Evolutionary conservation across 495 filamentous ascomycete genomes (phyloP), one percentile per base, ranked within the genome.

Genomic region (Aspergillus egyptiacus): DNA sequence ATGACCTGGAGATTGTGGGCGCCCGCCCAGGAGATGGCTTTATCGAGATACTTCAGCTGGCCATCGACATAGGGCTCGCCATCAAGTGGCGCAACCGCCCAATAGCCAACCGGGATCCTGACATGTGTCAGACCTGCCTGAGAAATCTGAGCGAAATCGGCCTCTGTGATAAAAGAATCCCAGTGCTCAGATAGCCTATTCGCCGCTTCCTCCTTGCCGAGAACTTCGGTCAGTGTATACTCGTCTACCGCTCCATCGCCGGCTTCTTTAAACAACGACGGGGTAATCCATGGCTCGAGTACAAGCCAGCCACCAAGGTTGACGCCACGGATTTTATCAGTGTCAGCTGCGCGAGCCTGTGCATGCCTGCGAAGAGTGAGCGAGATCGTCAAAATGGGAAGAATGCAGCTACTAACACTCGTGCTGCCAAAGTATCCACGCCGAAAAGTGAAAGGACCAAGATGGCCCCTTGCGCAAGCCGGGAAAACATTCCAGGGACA

Each of bases 21-120:
- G 51, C 78, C 59, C 15, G 87, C 87, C 86, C 86, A 91, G 28
- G 65, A 63, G 13, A 89, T 74, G 5, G 86, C 84, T 34, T 76
- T 59, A 45, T 85, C 81, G 11, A 90, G 76, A 45, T 73, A 72
- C n/a, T 73, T 60, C 36, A 87, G 75, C 55, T 86, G 84, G 28
- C 86, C 87, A 56, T 85, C 72, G 33, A 89, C 82, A 57, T 85
- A 90, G 8, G 84, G 84, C 36, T 88, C 84, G 24, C 74, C 81
- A 14, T 70, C 54, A 5, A 78, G 47, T 3, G 78, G 78, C 14
- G 67, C 68, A 14, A 86, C 63, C 27, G 83, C 82, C 86, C 86
- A 91, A 61, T 89, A 89, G 13, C 86, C 86, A 45, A 91, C 75
- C 2, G 86, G 86, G 44, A 91, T 89, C 44, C 86, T 74, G 30